A percentile compares a stretch with the other conserved stretches of the same genome.
These are phyloP conservation scores for Solanum hybrid DNA, from an alignment of 305 asterid species.

Conservation along the genomic window DNA sequence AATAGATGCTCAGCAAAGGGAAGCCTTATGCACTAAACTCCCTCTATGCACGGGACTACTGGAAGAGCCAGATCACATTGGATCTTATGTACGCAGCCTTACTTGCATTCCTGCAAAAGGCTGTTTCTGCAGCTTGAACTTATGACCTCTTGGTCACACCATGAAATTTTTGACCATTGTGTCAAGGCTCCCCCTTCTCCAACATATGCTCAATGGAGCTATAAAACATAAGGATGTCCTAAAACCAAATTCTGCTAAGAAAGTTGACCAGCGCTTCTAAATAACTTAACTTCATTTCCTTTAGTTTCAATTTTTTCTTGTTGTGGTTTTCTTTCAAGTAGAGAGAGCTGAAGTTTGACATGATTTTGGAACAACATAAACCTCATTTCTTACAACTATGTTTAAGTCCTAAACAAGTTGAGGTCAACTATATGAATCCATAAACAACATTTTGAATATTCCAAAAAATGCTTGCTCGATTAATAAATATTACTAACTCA, in stretches of 20 bases:
- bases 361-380: background rate
- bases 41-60: background rate
- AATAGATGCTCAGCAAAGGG: background rate
- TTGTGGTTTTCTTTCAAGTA: background rate
- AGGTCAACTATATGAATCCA: background rate
- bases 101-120: background rate
- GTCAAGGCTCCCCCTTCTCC: background rate
- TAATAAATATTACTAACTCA: slow-evolving; percentile 25
- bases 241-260: background rate
- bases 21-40: background rate
- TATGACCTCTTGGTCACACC: background rate
- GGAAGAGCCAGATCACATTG: background rate
- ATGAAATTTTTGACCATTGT: background rate
- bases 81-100: background rate
- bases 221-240: background rate
- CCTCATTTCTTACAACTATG: background rate
- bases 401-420: background rate
- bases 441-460: background rate
- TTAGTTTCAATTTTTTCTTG: background rate
- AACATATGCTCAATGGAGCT: background rate
- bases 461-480: background rate
- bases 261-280: background rate
- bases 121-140: background rate
- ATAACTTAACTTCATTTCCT: background rate
- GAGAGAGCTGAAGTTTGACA: background rate